phyloP scores from a whole-genome alignment of 805 yeast species.

The Spathaspora hagerdaliae region DNA sequence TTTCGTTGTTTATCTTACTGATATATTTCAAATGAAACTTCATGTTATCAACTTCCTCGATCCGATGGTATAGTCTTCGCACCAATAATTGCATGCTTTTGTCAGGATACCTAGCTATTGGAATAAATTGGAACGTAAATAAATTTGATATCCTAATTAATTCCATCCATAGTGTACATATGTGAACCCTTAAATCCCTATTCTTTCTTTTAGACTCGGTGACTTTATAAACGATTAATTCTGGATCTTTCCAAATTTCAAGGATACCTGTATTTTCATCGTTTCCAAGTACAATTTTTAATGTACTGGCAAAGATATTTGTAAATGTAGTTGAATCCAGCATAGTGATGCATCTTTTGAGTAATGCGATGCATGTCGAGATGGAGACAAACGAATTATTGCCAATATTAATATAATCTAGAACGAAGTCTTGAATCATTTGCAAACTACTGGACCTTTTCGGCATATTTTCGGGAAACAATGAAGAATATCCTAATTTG shows the following conservation, averaged over 20 bases:
- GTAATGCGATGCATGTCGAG: conserved; percentile 16
- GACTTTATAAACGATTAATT: conserved; percentile 15
- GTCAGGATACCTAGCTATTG: conserved; percentile 18
- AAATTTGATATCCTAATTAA: conserved; percentile 28
- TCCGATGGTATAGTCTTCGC: conserved; percentile 12
- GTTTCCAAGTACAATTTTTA: conserved; percentile 16
- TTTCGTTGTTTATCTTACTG: conserved; percentile 11
- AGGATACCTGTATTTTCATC: conserved; percentile 8
- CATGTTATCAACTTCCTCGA: conserved; percentile 17
- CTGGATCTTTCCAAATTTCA: conserved; percentile 35
- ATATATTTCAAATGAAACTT: conserved; percentile 21
- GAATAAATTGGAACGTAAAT: conserved; percentile 20
- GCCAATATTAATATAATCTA: background rate
- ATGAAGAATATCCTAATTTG: no score
- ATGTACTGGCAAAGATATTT: conserved; percentile 7
- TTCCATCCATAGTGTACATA: conserved; percentile 33
- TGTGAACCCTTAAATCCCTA: conserved; percentile 22
- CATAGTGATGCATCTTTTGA: conserved; percentile 17
- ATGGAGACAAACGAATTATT: conserved; percentile 6
- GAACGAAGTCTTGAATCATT: conserved; percentile 11
- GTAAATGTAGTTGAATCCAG: conserved; percentile 15
- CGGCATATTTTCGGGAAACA: background rate
- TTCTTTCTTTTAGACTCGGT: conserved; percentile 14
- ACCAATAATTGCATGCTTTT: conserved; percentile 16
- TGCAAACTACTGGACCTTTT: background rate